Percentiles rank a stretch among this genome's conserved stretches.
Evolutionary conservation across 805 yeast genomes (phyloP).

Genomic region (Zygoascus tannicola): DNA sequence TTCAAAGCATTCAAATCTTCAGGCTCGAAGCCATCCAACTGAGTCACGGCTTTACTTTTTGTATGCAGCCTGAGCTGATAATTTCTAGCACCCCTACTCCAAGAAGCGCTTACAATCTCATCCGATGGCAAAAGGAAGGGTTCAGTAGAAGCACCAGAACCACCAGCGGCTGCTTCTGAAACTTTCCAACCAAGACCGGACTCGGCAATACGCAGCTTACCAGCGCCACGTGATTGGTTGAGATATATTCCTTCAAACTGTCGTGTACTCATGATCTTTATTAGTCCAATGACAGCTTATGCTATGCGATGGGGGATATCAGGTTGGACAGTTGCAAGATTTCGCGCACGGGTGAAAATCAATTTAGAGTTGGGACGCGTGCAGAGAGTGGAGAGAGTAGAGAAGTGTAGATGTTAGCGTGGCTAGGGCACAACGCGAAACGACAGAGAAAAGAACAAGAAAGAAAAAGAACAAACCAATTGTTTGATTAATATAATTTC

Average conservation of each 20-base stretch:
- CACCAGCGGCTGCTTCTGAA: slow-evolving; percentile 35
- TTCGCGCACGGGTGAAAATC: too few species aligned
- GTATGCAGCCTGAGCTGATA: slow-evolving; percentile 85
- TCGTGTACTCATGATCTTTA: slow-evolving; percentile 13
- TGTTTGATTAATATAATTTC: too few species aligned
- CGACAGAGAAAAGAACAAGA: too few species aligned
- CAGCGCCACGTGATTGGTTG: slow-evolving; percentile 74
- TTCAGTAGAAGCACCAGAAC: slow-evolving; percentile 37
- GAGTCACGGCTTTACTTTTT: slow-evolving; percentile 73
- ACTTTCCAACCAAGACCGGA: slow-evolving; percentile 98
- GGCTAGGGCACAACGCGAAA: too few species aligned
- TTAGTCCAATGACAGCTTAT: too few species aligned
- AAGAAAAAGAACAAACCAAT: too few species aligned
- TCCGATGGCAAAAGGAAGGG: slow-evolving; percentile 88
- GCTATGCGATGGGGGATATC: too few species aligned
- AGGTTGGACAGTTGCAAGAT: too few species aligned
- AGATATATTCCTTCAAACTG: slow-evolving; percentile 88
- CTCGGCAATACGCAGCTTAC: slow-evolving; percentile 89
- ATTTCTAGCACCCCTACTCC: slow-evolving; percentile 94
- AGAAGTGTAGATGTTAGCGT: too few species aligned
- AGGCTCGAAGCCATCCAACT: slow-evolving; percentile 84
- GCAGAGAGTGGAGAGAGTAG: too few species aligned
- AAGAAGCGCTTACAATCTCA: slow-evolving; percentile 66
- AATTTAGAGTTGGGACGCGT: too few species aligned
- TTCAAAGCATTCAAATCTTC: slow-evolving; percentile 73